Evolutionary conservation across 495 filamentous ascomycete species (phyloP).

Genomic region (Daldinia childiae): DNA sequence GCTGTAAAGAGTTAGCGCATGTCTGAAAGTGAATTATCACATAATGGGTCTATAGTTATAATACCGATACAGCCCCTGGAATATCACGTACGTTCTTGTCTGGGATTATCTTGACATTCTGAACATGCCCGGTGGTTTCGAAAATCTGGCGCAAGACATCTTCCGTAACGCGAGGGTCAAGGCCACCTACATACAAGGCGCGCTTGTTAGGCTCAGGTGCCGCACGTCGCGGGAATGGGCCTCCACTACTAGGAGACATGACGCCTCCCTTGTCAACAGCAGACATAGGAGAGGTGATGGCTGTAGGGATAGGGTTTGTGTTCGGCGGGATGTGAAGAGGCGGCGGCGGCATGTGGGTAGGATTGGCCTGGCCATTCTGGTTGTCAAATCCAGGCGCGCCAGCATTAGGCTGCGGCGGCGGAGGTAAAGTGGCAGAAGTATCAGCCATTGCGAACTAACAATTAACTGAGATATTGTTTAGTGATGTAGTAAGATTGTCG

Average conservation of each 20-base stretch:
- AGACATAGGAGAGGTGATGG: constrained; percentile 88
- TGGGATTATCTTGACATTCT: constrained; percentile 99
- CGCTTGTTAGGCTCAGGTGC: constrained; percentile 99
- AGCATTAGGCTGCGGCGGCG: constrained; percentile 70
- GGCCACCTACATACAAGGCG: constrained; percentile 93
- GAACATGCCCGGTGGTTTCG: constrained; percentile 96
- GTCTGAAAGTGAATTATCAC: constrained; percentile 14
- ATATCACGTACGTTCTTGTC: constrained; percentile 87
- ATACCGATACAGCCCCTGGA: neutral
- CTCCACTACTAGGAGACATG: constrained; percentile 83
- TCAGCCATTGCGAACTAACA: constrained; percentile 69
- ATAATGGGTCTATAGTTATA: constrained; percentile 28
- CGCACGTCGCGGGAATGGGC: constrained; percentile 86
- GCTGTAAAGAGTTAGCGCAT: constrained; percentile 56
- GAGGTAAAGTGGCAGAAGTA: constrained; percentile 66
- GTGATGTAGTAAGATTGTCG: constrained; percentile 36
- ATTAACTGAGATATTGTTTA: constrained; percentile 15
- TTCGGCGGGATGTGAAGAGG: constrained; percentile 96
- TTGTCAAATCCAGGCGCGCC: constrained; percentile 77
- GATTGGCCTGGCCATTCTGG: constrained; percentile 73
- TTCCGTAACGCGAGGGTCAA: constrained; percentile 95
- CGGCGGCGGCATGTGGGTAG: constrained; percentile 91
- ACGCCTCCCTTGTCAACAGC: constrained; percentile 68
- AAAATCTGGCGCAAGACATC: constrained; percentile 98
- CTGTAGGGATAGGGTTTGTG: constrained; percentile 93